Evolutionary conservation across 352 stramenopile genomes (phyloP).

Genomic region (Phytophthora agathidicida): DNA sequence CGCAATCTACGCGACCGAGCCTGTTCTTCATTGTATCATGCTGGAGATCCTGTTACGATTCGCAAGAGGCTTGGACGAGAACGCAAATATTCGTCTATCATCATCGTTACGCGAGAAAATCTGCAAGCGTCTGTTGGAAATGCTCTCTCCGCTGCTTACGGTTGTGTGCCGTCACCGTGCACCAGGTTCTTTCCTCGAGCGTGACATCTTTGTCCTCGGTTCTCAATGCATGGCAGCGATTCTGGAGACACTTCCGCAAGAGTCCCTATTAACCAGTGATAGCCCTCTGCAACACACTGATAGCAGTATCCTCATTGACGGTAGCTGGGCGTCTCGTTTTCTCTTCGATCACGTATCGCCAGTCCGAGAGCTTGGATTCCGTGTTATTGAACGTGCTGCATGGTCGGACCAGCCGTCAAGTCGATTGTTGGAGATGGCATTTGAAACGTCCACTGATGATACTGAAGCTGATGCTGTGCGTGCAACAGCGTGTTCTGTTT

Average conservation of each 20-base stretch:
- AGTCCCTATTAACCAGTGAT: constrained; percentile 22
- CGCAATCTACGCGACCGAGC: constrained; percentile 42
- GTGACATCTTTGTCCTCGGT: constrained; percentile 41
- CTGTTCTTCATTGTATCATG: constrained; percentile 51
- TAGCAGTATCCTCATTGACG: constrained; percentile 40
- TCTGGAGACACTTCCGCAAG: constrained; percentile 27
- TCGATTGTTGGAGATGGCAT: constrained; percentile 49
- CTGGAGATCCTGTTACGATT: constrained; percentile 51
- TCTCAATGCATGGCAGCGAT: constrained; percentile 50
- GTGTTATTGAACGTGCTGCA: constrained; percentile 20
- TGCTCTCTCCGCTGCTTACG: constrained; percentile 50
- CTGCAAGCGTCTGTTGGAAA: constrained; percentile 40
- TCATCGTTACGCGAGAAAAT: constrained; percentile 40
- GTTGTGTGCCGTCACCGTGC: constrained; percentile 57
- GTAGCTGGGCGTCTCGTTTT: constrained; percentile 57
- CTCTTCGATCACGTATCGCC: constrained; percentile 64
- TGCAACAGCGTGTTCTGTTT: constrained; percentile 39
- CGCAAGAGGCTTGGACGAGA: constrained; percentile 17
- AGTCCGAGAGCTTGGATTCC: constrained; percentile 56
- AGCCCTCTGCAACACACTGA: constrained; percentile 42
- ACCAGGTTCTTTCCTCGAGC: constrained; percentile 58
- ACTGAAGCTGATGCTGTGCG: constrained; percentile 64
- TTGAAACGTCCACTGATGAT: constrained; percentile 54
- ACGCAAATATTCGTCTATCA: constrained; percentile 14
- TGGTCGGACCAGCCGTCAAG: constrained; percentile 5